These are phyloP conservation scores for Lactarius trivialis DNA, from an alignment of 768 basidiomycete species.

Conservation along the genomic window DNA sequence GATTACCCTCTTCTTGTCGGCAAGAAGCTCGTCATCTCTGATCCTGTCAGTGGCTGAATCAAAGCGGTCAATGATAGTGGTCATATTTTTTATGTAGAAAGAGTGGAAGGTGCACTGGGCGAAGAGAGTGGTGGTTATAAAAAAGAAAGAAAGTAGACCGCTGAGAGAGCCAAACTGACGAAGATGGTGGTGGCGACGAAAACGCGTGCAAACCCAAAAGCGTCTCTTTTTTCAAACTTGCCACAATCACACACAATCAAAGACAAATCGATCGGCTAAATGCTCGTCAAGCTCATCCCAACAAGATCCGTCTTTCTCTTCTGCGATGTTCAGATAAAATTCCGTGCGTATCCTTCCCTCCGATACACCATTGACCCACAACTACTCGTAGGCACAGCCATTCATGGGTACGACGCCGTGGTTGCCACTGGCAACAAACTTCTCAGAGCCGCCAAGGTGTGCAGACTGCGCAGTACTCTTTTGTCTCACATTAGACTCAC, in stretches of 20 bases:
- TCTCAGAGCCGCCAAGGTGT: slow-evolving; percentile 73
- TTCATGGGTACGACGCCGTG: slow-evolving; percentile 67
- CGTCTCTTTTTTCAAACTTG: slow-evolving; percentile 15
- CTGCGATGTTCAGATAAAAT: slow-evolving; percentile 78
- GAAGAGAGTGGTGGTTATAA: slow-evolving; percentile 28
- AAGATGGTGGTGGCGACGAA: slow-evolving; percentile 29
- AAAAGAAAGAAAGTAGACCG: slow-evolving; percentile 37
- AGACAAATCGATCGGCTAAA: too few species aligned
- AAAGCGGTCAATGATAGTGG: slow-evolving; percentile 36
- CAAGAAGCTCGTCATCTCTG: slow-evolving; percentile 31
- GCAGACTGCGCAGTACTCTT: background rate
- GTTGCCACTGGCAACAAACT: slow-evolving; percentile 68
- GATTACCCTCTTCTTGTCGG: slow-evolving; percentile 40
- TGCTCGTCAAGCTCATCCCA: slow-evolving; percentile 33
- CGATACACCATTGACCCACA: background rate
- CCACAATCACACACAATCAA: slow-evolving; percentile 29
- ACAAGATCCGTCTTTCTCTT: slow-evolving; percentile 55
- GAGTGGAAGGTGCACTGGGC: slow-evolving; percentile 31
- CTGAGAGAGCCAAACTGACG: slow-evolving; percentile 17
- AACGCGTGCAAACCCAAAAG: slow-evolving; percentile 15
- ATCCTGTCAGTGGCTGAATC: slow-evolving; percentile 26
- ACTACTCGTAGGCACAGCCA: slow-evolving; percentile 36
- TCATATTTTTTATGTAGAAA: slow-evolving; percentile 29
- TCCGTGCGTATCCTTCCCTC: slow-evolving; percentile 43
- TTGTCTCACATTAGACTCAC: background rate